Base-by-base conservation (phyloP, 805 yeast species). In the Kuraishia floccosa region DNA sequence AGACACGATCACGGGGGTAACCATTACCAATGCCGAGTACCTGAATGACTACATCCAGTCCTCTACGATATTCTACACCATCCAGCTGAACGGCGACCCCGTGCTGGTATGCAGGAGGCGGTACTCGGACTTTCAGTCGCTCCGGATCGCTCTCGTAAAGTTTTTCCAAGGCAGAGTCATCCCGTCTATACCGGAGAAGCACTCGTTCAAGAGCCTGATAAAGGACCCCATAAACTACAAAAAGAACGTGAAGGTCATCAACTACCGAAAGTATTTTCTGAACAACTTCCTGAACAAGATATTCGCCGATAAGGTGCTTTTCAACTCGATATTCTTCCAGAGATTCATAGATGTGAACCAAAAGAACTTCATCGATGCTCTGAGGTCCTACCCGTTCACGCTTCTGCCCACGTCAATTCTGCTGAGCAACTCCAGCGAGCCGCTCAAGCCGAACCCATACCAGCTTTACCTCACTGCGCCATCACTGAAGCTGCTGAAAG, bases 131-230 rank as follows among this genome's bases (percentile, higher is more conserved):
- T 91, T 91, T 47, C 93, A 77, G 42, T 75, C 87, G 24, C 63
- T 91, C 23, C 64, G 96, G 34, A 75, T 72, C 18, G 68, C 76
- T 4, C 58, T 91, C 21, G 58, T 73, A 2, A 72, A 76, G 39
- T 61, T 87, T 32, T 78, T 80, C 43, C 98, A 97, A 4, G 74
- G 93, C 4, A 55, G 82, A n/a, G 70, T 91, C 8, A 73, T 91
- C 7, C 97, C 99, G 3, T 96, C 96, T 1, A 84, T 91, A n/a
- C 98, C 98, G 0, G 81, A 78, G 48, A 82, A 81, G 46, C 91
- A 81, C 38, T 63, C 76, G 2, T 39, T 72, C 11, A 54, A 68
- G 27, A 39, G 45, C 24, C 37, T 53, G 13, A 35, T 56, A 13
- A 41, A 41, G 17, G 46, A 47, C 30, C 60, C 60, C 2, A 47